These are phyloP conservation scores for Chimonanthus salicifolius DNA, from an alignment of 164 flowering plant species.

Conservation along the genomic window DNA sequence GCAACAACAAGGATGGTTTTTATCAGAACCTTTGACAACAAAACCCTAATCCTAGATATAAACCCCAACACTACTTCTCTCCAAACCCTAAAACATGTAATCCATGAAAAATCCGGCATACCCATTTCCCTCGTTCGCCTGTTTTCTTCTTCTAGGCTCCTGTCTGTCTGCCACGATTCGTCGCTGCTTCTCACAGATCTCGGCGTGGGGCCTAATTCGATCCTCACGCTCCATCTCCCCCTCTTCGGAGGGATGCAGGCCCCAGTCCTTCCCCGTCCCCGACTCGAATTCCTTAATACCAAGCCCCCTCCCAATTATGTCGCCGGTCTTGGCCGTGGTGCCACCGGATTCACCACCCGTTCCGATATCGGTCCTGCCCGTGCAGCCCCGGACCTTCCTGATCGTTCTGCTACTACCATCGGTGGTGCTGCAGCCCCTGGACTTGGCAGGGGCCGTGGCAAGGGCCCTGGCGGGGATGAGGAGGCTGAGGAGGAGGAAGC, in stretches of 20 bases:
- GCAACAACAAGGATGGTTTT: neutral
- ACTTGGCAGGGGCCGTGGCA: slow-evolving; percentile 37
- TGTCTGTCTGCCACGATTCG: slow-evolving; percentile 11
- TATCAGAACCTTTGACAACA: slow-evolving; percentile 1
- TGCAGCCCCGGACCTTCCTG: slow-evolving; percentile 90
- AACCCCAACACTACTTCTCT: neutral
- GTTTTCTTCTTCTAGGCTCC: slow-evolving; percentile 27
- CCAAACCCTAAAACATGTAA: neutral
- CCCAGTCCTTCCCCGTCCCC: slow-evolving; percentile 40
- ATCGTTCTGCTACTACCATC: slow-evolving; percentile 48
- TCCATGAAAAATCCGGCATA: neutral
- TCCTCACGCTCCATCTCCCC: slow-evolving; percentile 50
- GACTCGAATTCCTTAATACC: slow-evolving; percentile 62
- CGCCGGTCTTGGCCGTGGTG: slow-evolving; percentile 96
- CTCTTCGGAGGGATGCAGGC: slow-evolving; percentile 75
- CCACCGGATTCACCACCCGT: slow-evolving; percentile 95
- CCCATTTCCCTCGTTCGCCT: slow-evolving; percentile 31
- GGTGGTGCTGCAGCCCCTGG: slow-evolving; percentile 44
- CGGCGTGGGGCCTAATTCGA: slow-evolving; percentile 35
- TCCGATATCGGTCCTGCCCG: slow-evolving; percentile 97
- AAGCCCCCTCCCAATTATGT: slow-evolving; percentile 89
- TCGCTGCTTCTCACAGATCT: slow-evolving; percentile 28
- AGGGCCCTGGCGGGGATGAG: slow-evolving; percentile 49
- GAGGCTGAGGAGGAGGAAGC: slow-evolving; percentile 65
- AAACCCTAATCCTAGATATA: slow-evolving; percentile 3